A percentile compares a stretch with the other conserved stretches of the same genome.
Evolutionary conservation across 2,329 filamentous ascomycete species (phyloP).

Genomic region (Botryotinia calthae): DNA sequence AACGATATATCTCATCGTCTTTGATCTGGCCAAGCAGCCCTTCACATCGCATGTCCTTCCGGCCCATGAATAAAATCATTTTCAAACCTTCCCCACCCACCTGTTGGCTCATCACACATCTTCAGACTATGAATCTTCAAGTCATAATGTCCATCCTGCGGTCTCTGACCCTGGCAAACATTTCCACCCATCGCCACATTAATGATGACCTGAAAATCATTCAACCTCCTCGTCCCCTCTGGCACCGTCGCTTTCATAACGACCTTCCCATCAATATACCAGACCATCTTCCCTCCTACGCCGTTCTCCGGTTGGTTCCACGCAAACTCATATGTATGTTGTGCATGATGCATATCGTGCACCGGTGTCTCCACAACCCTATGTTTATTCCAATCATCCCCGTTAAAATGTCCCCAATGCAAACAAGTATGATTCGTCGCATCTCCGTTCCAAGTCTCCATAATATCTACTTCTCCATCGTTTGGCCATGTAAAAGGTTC

Average conservation of each 20-base stretch:
- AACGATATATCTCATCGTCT: neutral
- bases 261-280: constrained; percentile 57
- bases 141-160: constrained; percentile 54
- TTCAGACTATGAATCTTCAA: constrained; percentile 53
- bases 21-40: neutral
- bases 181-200: constrained; percentile 63
- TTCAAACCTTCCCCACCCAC: constrained; percentile 55
- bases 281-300: constrained; percentile 50
- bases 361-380: constrained; percentile 52
- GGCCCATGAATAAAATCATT: constrained; percentile 44
- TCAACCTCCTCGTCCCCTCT: constrained; percentile 50
- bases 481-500: constrained; percentile 58
- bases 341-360: constrained; percentile 46
- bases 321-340: constrained; percentile 54
- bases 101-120: constrained; percentile 52
- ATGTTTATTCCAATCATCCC: constrained; percentile 55
- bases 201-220: constrained; percentile 55
- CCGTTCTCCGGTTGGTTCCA: constrained; percentile 50
- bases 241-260: constrained; percentile 58
- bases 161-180: constrained; percentile 52
- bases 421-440: constrained; percentile 54
- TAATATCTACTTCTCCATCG: constrained; percentile 60
- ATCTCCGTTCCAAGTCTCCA: constrained; percentile 61
- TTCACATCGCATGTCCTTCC: constrained; percentile 21
- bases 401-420: constrained; percentile 57